Evolutionary conservation across 2,329 filamentous ascomycete genomes (phyloP).

Genomic region (Microcera coccophila): DNA sequence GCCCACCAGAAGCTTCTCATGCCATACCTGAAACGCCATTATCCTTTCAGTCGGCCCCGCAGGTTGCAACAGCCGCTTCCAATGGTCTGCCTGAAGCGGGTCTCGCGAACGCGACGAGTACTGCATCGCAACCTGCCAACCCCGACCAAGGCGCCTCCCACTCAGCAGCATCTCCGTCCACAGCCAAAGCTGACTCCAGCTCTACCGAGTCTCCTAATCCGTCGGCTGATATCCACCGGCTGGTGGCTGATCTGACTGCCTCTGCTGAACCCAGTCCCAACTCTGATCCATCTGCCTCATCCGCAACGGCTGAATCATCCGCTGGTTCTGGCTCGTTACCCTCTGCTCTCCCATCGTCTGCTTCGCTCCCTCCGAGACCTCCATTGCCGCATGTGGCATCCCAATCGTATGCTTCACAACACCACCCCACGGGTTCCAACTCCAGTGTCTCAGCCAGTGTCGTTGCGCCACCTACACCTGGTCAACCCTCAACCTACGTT

Average conservation of each 20-base stretch:
- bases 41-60: conserved; percentile 25
- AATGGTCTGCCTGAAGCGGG: conserved; percentile 28
- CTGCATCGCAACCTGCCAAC: conserved; percentile 22
- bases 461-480: conserved; percentile 30
- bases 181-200: conserved; percentile 28
- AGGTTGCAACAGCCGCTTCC: conserved; percentile 25
- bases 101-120: conserved; percentile 18
- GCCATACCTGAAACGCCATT: conserved; percentile 29
- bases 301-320: conserved; percentile 24
- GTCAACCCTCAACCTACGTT: conserved; percentile 33
- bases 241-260: conserved; percentile 41
- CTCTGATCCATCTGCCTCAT: conserved; percentile 26
- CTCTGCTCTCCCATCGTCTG: conserved; percentile 34
- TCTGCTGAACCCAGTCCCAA: conserved; percentile 30
- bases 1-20: conserved; percentile 30
- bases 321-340: conserved; percentile 29
- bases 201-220: conserved; percentile 28
- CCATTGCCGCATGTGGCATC: conserved; percentile 38
- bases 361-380: conserved; percentile 47
- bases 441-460: conserved; percentile 28
- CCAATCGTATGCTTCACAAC: conserved; percentile 37
- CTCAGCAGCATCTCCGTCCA: conserved; percentile 22
- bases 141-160: conserved; percentile 15
- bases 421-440: conserved; percentile 32
- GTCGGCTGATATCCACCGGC: conserved; percentile 38